A percentile compares a stretch with the other conserved stretches of the same genome.
Evolutionary conservation across 2,329 filamentous ascomycete species (phyloP).

Genomic region (Colletotrichum brevisporum): DNA sequence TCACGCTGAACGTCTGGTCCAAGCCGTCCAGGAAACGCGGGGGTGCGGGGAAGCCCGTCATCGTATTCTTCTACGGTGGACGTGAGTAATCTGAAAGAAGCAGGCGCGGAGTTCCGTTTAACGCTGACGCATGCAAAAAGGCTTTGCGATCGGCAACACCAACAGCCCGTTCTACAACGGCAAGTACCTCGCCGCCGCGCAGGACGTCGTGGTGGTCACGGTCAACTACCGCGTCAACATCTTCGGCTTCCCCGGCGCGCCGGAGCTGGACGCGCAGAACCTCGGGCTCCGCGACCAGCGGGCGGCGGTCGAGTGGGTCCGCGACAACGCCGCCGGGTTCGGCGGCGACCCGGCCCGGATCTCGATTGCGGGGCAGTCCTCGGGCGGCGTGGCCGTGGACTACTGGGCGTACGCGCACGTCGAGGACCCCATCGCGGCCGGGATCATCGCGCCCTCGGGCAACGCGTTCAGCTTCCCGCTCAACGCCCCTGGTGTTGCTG

Average conservation of each 20-base stretch:
- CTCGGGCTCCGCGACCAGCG: constrained; percentile 65
- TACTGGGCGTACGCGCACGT: constrained; percentile 64
- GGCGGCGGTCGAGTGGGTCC: constrained; percentile 63
- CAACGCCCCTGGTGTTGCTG: constrained; percentile 51
- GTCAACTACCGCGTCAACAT: constrained; percentile 62
- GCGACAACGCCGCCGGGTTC: constrained; percentile 60
- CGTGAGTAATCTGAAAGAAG: constrained; percentile 23
- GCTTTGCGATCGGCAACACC: constrained; percentile 50
- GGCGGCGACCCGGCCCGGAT: constrained; percentile 59
- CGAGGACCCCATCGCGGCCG: constrained; percentile 63
- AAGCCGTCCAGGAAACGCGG: constrained; percentile 34
- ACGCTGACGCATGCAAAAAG: constrained; percentile 17
- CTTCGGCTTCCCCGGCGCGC: constrained; percentile 57
- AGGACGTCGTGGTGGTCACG: constrained; percentile 62
- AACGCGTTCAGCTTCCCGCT: constrained; percentile 61
- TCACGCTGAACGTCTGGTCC: constrained; percentile 57
- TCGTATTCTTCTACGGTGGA: constrained; percentile 56
- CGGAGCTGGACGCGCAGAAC: constrained; percentile 51
- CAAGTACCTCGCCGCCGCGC: constrained; percentile 56
- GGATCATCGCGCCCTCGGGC: constrained; percentile 61
- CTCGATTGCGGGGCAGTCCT: constrained; percentile 60
- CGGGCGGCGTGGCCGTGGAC: constrained; percentile 58
- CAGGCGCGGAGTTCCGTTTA: neutral
- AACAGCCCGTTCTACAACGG: constrained; percentile 58
- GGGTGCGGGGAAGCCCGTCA: constrained; percentile 49